Evolutionary conservation across 2,329 filamentous ascomycete species (phyloP).

Genomic region (Phyllosticta capitalensis): DNA sequence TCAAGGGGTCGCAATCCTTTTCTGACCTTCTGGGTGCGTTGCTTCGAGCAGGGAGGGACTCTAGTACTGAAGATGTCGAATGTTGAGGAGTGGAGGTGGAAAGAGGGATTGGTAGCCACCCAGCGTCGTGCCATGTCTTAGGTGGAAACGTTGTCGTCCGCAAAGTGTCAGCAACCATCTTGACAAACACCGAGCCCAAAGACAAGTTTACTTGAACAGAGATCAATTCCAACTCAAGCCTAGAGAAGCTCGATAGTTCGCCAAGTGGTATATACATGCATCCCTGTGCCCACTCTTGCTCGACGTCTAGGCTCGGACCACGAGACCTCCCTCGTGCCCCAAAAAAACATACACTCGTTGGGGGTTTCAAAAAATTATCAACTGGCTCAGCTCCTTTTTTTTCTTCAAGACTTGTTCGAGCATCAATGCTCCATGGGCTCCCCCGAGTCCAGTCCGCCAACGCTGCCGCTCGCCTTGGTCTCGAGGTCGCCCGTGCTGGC

Average conservation of each 20-base stretch:
- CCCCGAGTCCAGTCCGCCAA: neutral
- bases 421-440: neutral
- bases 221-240: neutral
- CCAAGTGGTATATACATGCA: neutral
- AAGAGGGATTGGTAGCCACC: too few species aligned
- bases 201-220: neutral
- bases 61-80: too few species aligned
- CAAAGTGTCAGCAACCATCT: neutral
- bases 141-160: too few species aligned
- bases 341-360: neutral
- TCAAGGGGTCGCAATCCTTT: too few species aligned
- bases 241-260: neutral
- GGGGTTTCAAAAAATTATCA: neutral
- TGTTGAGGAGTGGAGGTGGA: too few species aligned
- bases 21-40: too few species aligned
- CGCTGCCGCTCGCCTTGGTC: constrained; percentile 1
- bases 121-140: too few species aligned
- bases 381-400: neutral
- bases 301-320: too few species aligned
- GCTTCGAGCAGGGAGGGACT: too few species aligned
- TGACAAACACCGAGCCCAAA: neutral
- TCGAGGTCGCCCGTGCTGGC: neutral
- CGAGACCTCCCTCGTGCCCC: neutral
- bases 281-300: neutral
- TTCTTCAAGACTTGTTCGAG: too few species aligned